Evolutionary conservation across 2,329 filamentous ascomycete genomes (phyloP), one percentile per base, ranked within the genome.

Genomic region (Annulohypoxylon truncatum): DNA sequence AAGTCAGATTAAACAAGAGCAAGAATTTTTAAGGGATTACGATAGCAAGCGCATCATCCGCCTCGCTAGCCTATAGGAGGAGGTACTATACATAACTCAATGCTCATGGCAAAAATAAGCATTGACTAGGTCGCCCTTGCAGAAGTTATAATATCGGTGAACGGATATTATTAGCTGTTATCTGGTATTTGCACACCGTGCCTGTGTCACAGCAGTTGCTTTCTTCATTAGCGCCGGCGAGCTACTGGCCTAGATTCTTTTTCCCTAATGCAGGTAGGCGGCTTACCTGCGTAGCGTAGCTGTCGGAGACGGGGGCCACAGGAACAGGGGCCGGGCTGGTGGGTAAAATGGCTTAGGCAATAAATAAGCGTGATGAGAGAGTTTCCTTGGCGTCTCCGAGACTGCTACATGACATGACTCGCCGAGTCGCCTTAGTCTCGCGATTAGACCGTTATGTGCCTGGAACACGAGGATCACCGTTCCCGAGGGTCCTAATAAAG

Each of bases 191-290:
- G 35, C 40, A 61, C 38, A 61, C 65, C 61, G 52, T 56, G 50
- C 54, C 47, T 24, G 59, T 68, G 50, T 40, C 46, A 61, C 58
- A n/a, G 28, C 31, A 55, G 58, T 51, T 38, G 7, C n/a, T 20
- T 22, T 46, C 38, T 46, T n/a, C 56, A 29, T 35, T 58, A 56
- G 58, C 55, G 44, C 44, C 35, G 50, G 51, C 12, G 46, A 53
- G 40, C 58, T 35, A 47, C 53, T 59, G 61, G 61, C 52, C 64
- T 65, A 61, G 58, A 64, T 47, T 57, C 38, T 56, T 61, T 42
- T 61, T 22, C 18, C 22, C 40, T 18, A 24, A 66, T 60, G 66
- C 68, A 57, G 28, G 62, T 24, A 55, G 59, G 35, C 57, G 40
- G 56, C 52, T 62, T 52, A 57, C 53, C 44, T 55, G 56, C 28